Evolutionary conservation across 257 asterid species (phyloP).

Genomic region (Nicotiana noctiflora): DNA sequence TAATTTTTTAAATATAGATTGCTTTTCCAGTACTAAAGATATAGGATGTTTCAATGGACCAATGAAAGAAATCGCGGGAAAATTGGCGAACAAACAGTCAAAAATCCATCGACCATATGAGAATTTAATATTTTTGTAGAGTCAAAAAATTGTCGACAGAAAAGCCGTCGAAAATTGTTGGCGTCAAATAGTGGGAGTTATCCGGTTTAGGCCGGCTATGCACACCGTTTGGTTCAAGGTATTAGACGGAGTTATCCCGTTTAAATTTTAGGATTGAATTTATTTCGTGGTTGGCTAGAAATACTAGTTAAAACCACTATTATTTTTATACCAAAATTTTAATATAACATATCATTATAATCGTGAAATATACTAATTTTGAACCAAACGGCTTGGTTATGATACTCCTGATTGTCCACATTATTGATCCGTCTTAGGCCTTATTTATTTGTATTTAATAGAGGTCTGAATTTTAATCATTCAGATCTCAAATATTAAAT

Average conservation of each 20-base stretch:
- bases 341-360: too few relatives aligned
- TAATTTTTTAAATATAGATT: not conserved
- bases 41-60: not conserved
- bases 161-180: not conserved
- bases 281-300: too few relatives aligned
- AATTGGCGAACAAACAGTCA: too few relatives aligned
- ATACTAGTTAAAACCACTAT: too few relatives aligned
- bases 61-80: not conserved
- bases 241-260: too few relatives aligned
- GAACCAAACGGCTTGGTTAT: not conserved
- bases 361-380: too few relatives aligned
- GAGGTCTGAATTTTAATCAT: too few relatives aligned
- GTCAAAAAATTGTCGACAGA: not conserved
- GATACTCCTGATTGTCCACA: not conserved
- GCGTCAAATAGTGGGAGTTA: not conserved
- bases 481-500: too few relatives aligned
- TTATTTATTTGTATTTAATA: too few relatives aligned
- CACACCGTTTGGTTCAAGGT: not conserved
- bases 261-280: too few relatives aligned
- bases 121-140: not conserved
- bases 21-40: too few relatives aligned
- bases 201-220: not conserved
- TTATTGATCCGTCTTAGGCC: not conserved
- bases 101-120: not conserved
- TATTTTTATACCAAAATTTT: too few relatives aligned